A percentile compares a stretch with the other conserved stretches of the same genome.
phyloP scores from a whole-genome alignment of 1,139 yeast genomes.

The Geotrichum klebahnii region DNA sequence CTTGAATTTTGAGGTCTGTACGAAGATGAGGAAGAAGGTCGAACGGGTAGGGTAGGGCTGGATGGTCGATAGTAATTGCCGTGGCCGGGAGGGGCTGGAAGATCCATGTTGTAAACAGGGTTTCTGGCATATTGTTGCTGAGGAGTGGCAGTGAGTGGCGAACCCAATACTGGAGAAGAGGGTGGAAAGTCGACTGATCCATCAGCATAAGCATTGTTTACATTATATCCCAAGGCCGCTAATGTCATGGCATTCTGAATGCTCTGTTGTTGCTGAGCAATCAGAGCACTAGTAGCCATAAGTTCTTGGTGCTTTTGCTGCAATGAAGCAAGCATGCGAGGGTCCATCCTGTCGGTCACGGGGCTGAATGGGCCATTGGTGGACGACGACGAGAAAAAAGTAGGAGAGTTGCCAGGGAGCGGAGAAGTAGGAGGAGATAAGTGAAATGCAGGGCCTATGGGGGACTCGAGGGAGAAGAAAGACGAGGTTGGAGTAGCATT shows the following conservation, averaged over 20 bases:
- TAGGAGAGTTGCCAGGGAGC: conserved; percentile 9
- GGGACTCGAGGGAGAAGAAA: conserved; percentile 15
- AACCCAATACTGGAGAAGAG: conserved; percentile 13
- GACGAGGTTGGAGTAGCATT: too few species aligned
- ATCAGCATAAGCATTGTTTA: conserved; percentile 10
- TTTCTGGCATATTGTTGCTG: conserved; percentile 8
- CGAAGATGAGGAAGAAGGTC: conserved; percentile 31
- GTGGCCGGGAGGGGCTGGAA: conserved; percentile 15
- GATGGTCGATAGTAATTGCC: conserved; percentile 24
- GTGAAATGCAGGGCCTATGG: conserved; percentile 6
- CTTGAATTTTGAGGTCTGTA: conserved; percentile 21
- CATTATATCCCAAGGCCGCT: too few species aligned
- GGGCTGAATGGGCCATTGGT: too few species aligned
- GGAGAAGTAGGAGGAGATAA: conserved; percentile 20
- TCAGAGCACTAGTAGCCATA: conserved; percentile 33
- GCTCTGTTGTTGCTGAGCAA: conserved; percentile 39
- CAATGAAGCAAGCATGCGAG: conserved; percentile 33
- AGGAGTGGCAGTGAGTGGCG: conserved; percentile 9
- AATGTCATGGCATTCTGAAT: too few species aligned
- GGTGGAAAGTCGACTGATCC: conserved; percentile 7
- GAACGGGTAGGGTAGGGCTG: conserved; percentile 30
- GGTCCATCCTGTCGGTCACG: conserved; percentile 11
- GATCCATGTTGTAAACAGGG: conserved; percentile 10
- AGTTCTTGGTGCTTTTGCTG: conserved; percentile 43
- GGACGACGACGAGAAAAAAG: too few species aligned